Conservation (phyloP, 2,329 filamentous ascomycete genomes). For the Aciculosporium take region DNA sequence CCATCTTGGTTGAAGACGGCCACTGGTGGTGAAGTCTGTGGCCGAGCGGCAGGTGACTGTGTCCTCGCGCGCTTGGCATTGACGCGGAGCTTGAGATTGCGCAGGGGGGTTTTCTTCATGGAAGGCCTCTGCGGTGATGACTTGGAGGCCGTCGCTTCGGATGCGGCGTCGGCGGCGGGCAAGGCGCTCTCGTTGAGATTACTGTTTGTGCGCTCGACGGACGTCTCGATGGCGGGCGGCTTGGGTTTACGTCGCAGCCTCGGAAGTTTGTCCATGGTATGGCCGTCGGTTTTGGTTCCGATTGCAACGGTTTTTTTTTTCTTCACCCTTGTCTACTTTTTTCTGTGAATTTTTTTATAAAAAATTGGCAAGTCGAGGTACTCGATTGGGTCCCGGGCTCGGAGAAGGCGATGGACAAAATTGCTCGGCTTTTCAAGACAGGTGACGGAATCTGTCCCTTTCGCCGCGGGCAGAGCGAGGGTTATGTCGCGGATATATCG, state of each 20-base stretch:
- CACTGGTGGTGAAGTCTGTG: constrained; percentile 16
- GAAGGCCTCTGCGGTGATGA: constrained; percentile 12
- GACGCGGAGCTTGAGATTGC: constrained; percentile 29
- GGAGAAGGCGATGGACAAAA: no score
- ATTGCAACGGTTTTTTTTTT: not conserved
- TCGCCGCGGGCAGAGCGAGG: not conserved
- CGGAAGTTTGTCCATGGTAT: constrained; percentile 27
- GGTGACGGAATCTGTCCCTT: not conserved
- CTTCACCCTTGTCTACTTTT: no score
- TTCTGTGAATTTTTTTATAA: no score
- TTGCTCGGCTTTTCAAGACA: no score
- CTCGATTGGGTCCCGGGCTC: no score
- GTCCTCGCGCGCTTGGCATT: constrained; percentile 31
- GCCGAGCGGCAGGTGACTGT: constrained; percentile 23
- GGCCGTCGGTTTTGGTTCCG: not conserved
- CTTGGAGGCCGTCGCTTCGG: constrained; percentile 4
- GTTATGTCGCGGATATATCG: not conserved
- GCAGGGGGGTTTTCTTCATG: constrained; percentile 26
- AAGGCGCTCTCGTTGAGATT: constrained; percentile 14
- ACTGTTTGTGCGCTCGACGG: constrained; percentile 20
- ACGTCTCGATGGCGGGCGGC: constrained; percentile 27
- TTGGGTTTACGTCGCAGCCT: constrained; percentile 30
- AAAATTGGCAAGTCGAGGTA: no score
- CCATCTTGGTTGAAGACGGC: constrained; percentile 24
- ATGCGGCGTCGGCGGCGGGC: not conserved